Conservation (phyloP, 768 basidiomycete species). For the Boletus subparvulus region DNA sequence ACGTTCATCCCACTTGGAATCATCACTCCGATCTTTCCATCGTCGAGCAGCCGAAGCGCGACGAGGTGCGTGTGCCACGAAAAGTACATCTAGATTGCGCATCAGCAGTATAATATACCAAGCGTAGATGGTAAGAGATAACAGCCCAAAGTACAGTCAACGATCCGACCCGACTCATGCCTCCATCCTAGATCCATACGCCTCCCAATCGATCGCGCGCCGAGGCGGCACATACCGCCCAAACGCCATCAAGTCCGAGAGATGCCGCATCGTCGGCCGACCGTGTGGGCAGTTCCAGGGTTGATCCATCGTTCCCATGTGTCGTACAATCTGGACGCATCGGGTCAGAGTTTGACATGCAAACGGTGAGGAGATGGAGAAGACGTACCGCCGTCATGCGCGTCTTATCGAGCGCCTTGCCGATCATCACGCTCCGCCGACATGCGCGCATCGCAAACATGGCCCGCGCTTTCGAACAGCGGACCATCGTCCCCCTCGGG, state of each 20-base stretch:
- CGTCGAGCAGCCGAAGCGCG: background rate
- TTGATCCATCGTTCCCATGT: slow-evolving; percentile 84
- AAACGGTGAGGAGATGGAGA: background rate
- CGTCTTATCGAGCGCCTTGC: slow-evolving; percentile 69
- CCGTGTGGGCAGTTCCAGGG: slow-evolving; percentile 92
- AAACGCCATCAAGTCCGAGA: slow-evolving; percentile 49
- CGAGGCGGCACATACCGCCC: slow-evolving; percentile 12
- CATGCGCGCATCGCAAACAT: slow-evolving; percentile 99
- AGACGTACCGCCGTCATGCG: slow-evolving; percentile 74
- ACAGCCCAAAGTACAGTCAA: background rate
- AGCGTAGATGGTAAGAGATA: background rate
- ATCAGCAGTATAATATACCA: slow-evolving; percentile 11
- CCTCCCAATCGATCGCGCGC: slow-evolving; percentile 38
- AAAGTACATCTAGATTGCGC: slow-evolving; percentile 9
- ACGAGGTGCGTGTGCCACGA: background rate
- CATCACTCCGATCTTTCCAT: too few relatives aligned
- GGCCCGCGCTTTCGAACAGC: slow-evolving; percentile 87
- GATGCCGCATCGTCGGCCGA: slow-evolving; percentile 79
- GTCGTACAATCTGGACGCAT: slow-evolving; percentile 57
- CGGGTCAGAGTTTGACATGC: background rate
- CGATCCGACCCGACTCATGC: background rate
- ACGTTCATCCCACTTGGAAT: too few relatives aligned
- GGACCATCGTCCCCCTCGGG: slow-evolving; percentile 77
- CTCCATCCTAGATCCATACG: slow-evolving; percentile 15
- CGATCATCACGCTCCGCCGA: slow-evolving; percentile 95